Percentiles rank a stretch among this genome's conserved stretches.
Evolutionary conservation across 2,329 filamentous ascomycete species (phyloP).

Genomic region (Colletotrichum sp.): DNA sequence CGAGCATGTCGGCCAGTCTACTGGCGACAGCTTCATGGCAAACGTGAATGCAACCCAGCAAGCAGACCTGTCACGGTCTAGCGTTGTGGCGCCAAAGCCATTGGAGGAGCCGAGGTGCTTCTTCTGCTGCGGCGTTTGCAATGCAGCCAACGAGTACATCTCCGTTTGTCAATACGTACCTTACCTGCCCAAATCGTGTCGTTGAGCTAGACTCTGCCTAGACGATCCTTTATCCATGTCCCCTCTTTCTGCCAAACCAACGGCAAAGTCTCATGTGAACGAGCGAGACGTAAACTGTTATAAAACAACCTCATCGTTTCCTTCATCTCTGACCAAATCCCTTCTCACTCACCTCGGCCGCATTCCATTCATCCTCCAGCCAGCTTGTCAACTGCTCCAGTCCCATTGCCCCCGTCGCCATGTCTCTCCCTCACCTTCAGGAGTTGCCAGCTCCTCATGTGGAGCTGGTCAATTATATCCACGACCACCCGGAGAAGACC

Average conservation of each 20-base stretch:
- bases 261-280: not conserved
- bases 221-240: not conserved
- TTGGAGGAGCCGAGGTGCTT: not conserved
- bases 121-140: not conserved
- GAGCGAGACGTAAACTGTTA: not conserved
- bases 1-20: not conserved
- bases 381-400: not conserved
- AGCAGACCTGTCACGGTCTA: not conserved
- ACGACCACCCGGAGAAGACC: conserved; percentile 54
- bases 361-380: not conserved
- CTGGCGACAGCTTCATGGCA: not conserved
- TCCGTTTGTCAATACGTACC: not conserved
- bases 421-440: conserved; percentile 44
- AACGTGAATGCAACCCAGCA: not conserved
- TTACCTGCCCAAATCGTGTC: not conserved
- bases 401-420: conserved; percentile 23
- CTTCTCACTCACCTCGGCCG: not conserved
- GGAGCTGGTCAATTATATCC: conserved; percentile 57
- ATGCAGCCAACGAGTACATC: not conserved
- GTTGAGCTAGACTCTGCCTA: not conserved
- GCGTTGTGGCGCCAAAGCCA: not conserved
- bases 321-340: not conserved
- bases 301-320: conserved; percentile 4
- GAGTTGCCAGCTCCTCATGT: conserved; percentile 49
- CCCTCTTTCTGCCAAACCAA: not conserved